phyloP scores from a whole-genome alignment of 192 early-diverging fungal species.

The Coemansia sp. region DNA sequence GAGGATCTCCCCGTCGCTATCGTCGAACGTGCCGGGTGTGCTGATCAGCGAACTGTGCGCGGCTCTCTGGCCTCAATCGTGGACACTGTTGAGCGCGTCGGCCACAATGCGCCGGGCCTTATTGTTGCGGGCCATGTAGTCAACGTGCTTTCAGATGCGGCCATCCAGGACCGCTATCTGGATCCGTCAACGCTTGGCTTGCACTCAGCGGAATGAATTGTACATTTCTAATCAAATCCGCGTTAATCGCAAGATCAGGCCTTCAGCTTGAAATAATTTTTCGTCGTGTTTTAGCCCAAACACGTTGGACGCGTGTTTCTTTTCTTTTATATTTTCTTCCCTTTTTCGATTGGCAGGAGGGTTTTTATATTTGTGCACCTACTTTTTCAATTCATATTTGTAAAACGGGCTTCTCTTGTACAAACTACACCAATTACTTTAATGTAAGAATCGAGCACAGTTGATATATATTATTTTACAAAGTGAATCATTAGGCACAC shows the following conservation, averaged over 20 bases:
- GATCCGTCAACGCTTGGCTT: conserved; percentile 39
- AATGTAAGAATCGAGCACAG: conserved; percentile 8
- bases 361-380: neutral
- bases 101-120: conserved; percentile 72
- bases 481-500: too few species aligned
- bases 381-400: neutral
- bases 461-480: neutral
- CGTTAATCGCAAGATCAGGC: neutral
- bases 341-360: too few species aligned
- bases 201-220: conserved; percentile 48
- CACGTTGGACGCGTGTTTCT: too few species aligned
- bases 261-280: neutral
- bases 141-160: conserved; percentile 46
- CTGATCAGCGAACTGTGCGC: conserved; percentile 67
- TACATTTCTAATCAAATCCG: neutral
- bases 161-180: conserved; percentile 47
- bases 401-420: neutral
- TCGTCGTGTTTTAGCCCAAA: neutral
- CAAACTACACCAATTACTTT: neutral
- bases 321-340: neutral
- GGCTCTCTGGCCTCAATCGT: conserved; percentile 67
- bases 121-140: conserved; percentile 77
- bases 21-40: conserved; percentile 79
- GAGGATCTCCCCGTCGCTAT: conserved; percentile 67
- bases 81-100: conserved; percentile 60